Evolutionary conservation across 2,329 filamentous ascomycete species (phyloP).

Genomic region (Phaeosphaeriaceae sp.): DNA sequence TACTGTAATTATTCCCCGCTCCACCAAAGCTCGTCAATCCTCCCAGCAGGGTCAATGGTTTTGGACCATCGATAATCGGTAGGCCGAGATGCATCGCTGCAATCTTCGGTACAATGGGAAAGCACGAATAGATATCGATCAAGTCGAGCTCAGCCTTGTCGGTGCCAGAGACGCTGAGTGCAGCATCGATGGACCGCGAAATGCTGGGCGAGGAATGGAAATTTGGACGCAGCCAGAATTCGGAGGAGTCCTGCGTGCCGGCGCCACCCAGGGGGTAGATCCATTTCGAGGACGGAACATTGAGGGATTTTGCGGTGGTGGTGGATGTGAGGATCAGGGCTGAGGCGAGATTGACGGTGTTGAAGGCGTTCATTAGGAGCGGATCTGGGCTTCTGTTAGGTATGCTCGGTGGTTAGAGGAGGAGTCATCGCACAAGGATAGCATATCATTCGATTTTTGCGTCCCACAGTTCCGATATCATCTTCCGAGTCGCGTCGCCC

Average conservation of each 20-base stretch:
- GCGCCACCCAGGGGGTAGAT: conserved; percentile 71
- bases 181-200: conserved; percentile 63
- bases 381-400: conserved; percentile 59
- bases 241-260: conserved; percentile 63
- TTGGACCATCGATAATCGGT: conserved; percentile 52
- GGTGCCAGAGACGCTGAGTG: conserved; percentile 57
- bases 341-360: conserved; percentile 69
- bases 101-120: conserved; percentile 73
- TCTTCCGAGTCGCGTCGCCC: conserved; percentile 57
- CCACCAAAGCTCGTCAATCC: conserved; percentile 73
- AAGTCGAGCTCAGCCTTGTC: conserved; percentile 62
- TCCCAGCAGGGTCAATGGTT: conserved; percentile 67
- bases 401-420: neutral
- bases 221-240: conserved; percentile 70
- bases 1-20: conserved; percentile 74
- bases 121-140: conserved; percentile 72
- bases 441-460: conserved; percentile 72
- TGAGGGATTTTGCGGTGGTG: conserved; percentile 61
- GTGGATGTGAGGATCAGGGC: conserved; percentile 67
- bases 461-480: conserved; percentile 61
- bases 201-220: conserved; percentile 67
- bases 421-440: conserved; percentile 62
- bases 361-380: conserved; percentile 75
- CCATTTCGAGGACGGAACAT: conserved; percentile 64
- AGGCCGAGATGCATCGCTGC: conserved; percentile 67